Percentiles rank a stretch among this genome's conserved stretches.
phyloP scores from a whole-genome alignment of 140 eudicot species.

The Stevia rebaudiana region DNA sequence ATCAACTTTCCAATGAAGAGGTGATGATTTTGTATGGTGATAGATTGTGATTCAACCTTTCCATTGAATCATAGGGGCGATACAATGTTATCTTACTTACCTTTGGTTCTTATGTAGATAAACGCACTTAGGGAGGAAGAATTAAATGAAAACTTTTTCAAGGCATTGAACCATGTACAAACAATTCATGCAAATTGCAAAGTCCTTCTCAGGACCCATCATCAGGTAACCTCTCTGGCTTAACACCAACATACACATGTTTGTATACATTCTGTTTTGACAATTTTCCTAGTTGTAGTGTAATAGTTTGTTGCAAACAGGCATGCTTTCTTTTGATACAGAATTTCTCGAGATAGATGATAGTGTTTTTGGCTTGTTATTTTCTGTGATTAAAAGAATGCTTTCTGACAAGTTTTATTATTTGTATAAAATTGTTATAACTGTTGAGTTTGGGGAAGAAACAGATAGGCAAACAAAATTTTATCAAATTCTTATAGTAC shows the following conservation, averaged over 20 bases:
- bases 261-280: background rate
- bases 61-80: background rate
- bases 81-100: slow-evolving; percentile 8
- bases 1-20: slow-evolving; percentile 93
- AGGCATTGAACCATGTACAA: slow-evolving; percentile 95
- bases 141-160: slow-evolving; percentile 77
- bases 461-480: background rate
- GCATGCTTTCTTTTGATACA: background rate
- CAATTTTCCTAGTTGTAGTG: background rate
- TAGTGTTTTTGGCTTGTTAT: background rate
- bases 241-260: background rate
- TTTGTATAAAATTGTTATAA: background rate
- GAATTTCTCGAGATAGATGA: background rate
- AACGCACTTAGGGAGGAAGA: slow-evolving; percentile 91
- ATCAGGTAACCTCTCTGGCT: slow-evolving; percentile 53
- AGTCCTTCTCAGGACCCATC: slow-evolving; percentile 91
- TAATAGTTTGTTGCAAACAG: background rate
- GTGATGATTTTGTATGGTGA: slow-evolving; percentile 24
- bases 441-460: background rate
- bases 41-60: background rate
- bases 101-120: slow-evolving; percentile 41
- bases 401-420: background rate
- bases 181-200: slow-evolving; percentile 97
- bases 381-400: background rate
- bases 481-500: background rate